Evolutionary conservation across 768 basidiomycete genomes (phyloP).

Genomic region (Amylocystis lapponica): DNA sequence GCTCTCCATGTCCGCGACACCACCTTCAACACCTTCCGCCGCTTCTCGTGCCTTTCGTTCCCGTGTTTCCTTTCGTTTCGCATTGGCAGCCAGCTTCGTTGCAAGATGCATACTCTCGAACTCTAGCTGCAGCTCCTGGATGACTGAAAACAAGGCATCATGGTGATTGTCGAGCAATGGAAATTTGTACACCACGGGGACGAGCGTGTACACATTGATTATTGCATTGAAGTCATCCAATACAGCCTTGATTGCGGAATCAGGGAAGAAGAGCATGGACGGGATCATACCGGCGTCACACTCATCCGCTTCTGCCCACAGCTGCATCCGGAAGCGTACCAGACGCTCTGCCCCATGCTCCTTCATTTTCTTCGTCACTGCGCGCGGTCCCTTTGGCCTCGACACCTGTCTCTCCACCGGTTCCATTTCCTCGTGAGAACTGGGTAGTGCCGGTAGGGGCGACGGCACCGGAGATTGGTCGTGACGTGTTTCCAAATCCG

Average conservation of each 20-base stretch:
- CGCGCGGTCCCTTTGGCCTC: background rate
- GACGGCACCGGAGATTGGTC: too few relatives aligned
- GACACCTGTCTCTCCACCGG: too few relatives aligned
- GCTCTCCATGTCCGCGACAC: too few relatives aligned
- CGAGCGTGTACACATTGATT: background rate
- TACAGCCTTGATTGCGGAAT: background rate
- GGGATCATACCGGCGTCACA: background rate
- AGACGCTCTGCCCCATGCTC: background rate
- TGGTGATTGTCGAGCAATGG: background rate
- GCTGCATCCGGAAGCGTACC: background rate
- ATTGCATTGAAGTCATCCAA: background rate
- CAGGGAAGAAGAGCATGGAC: background rate
- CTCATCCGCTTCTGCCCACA: background rate
- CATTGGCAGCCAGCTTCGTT: too few relatives aligned
- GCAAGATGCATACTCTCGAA: too few relatives aligned
- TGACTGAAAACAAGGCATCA: constrained; percentile 10
- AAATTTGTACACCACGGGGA: background rate
- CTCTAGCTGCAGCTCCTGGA: too few relatives aligned
- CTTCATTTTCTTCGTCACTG: background rate
- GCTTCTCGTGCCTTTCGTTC: too few relatives aligned
- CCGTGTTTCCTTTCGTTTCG: too few relatives aligned
- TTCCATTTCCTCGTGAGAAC: too few relatives aligned
- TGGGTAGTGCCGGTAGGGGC: too few relatives aligned
- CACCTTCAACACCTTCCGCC: too few relatives aligned
- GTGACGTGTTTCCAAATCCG: too few relatives aligned